These are phyloP conservation scores for Sarcomyxa edulis DNA, from an alignment of 768 basidiomycete genomes.

Conservation along the genomic window DNA sequence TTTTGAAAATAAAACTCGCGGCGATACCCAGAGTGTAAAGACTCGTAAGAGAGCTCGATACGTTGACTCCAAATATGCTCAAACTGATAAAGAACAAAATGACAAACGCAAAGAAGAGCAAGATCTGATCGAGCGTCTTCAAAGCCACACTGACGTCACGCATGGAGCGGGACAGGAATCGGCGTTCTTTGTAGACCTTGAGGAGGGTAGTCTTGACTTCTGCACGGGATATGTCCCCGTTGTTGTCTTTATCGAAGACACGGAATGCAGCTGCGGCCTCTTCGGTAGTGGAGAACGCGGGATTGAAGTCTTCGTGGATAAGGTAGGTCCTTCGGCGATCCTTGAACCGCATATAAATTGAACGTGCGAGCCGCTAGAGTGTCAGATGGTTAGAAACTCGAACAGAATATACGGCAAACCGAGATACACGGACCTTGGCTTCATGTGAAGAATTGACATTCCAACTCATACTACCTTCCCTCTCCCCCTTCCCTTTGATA, in stretches of 20 bases:
- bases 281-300: slow-evolving; percentile 54
- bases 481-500: slow-evolving; percentile 45
- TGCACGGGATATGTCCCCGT: slow-evolving; percentile 70
- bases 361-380: slow-evolving; percentile 58
- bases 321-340: slow-evolving; percentile 54
- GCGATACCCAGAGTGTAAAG: slow-evolving; percentile 70
- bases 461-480: slow-evolving; percentile 39
- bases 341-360: slow-evolving; percentile 60
- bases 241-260: slow-evolving; percentile 71
- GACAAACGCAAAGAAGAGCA: slow-evolving; percentile 57
- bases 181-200: slow-evolving; percentile 73
- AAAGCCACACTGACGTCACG: slow-evolving; percentile 70
- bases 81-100: slow-evolving; percentile 71
- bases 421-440: slow-evolving; percentile 48
- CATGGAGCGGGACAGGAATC: slow-evolving; percentile 71
- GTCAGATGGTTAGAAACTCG: no score
- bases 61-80: slow-evolving; percentile 64
- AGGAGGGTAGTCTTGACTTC: slow-evolving; percentile 69
- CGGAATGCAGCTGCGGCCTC: slow-evolving; percentile 65
- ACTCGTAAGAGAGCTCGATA: slow-evolving; percentile 63
- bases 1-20: slow-evolving; percentile 79
- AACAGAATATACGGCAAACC: not conserved
- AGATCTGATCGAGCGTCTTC: slow-evolving; percentile 54
- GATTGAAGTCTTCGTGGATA: slow-evolving; percentile 62
- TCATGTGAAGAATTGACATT: slow-evolving; percentile 54